Evolutionary conservation across 495 filamentous ascomycete species (phyloP), one percentile per base, ranked within the genome.

Genomic region (Talaromyces wortmannii): DNA sequence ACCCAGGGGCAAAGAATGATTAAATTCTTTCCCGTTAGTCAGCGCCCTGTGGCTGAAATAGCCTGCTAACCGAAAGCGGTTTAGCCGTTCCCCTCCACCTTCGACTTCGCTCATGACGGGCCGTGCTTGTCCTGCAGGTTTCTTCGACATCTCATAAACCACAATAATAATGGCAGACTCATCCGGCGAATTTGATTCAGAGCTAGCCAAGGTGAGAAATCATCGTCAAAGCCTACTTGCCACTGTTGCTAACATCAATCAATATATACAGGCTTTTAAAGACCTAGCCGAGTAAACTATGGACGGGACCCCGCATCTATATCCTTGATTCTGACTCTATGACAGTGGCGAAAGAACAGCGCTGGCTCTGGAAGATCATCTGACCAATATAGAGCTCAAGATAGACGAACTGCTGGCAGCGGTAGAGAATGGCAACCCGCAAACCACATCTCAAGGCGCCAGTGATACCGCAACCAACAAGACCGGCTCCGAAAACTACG

Each of bases 261-360:
- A 31, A n/a, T 36, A n/a, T 52, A n/a, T 29, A 69, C 46, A 67
- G 68, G 63, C 70, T 50, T 63, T 74, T 30, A 62, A 69, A 55
- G 71, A 73, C 32, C 49, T 74, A 30, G 65, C 70, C 15, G 68
- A 68, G 71, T 73, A 63, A 23, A 33, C 55, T 55, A n/a, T 23
- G 42, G 30, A 23, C 13, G 8, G 16, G 31, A 13, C 16, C 30
- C 23, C 42, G 16, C 31, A 31, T 45, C 42, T 8, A 13, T 50
- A 7, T 23, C 16, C 18, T 45, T 7, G 7, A 23, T 17, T 31
- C 13, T 60, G 6, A 33, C 49, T 23, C 15, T 52, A 36, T 44
- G 32, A 1, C 49, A 81, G 79, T 48, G 83, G 82, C 50, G 83
- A 86, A 62, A 70, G 68, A 55, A 78, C 81, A 7, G 83, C 83